Evolutionary conservation across 805 yeast genomes (phyloP), one percentile per base, ranked within the genome.

Genomic region (Zygosaccharomyces bisporus): DNA sequence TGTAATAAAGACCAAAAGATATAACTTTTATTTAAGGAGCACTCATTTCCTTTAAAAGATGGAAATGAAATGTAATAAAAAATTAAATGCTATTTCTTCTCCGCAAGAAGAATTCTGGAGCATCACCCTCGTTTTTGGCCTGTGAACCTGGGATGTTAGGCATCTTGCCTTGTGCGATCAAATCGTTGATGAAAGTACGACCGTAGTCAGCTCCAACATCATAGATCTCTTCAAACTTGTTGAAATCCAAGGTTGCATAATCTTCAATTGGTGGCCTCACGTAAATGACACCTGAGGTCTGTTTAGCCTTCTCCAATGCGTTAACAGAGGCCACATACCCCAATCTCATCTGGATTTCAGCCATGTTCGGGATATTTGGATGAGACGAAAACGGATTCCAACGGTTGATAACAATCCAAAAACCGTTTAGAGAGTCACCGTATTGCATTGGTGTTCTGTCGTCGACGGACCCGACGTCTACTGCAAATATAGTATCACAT

Each of bases 261-360:
- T 79, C 75, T 55, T 91, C 97, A 56, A 93, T 86, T 0, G 99
- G 99, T 3, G 99, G 99, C 36, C 99, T 75, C 52, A 89, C 70
- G 59, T 91, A 91, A 6, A 86, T 70, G 9, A 93, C 91, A 0
- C 96, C 96, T 0, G 88, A 84, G 0, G 89, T 83, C 21, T 63
- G 70, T 60, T 91, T 93, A 1, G 96, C 97, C 46, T 76, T 73
- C 56, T 91, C 96, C 39, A 93, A 69, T 0, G 97, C 97, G 66
- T 86, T 86, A 1, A 91, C 99, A 41, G 96, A 86, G 0, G 96
- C 86, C 31, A 91, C 99, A 62, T 93, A 91, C 0, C 97, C 96
- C 48, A 91, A 70, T 45, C 98, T 73, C 70, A 88, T 76, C 67
- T 91, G 99, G 47, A 91, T 88, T 60, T 91, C 99, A 52, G 96